phyloP scores from a whole-genome alignment of 352 stramenopile species.

The Phytopythium boreale region DNA sequence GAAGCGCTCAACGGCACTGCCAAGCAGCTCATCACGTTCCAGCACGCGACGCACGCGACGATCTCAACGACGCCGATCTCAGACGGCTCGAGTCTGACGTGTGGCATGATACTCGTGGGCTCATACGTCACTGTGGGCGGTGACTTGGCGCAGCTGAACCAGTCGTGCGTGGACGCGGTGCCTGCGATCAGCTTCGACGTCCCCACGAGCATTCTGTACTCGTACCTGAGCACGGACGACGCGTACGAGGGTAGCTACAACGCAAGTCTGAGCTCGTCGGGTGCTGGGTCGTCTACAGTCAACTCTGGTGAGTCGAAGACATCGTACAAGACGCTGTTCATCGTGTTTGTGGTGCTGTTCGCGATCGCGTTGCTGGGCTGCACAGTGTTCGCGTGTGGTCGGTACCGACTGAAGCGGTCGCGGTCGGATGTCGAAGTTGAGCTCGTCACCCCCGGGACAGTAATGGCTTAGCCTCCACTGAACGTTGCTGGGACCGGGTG shows the following conservation, averaged over 20 bases:
- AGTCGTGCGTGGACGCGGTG: conserved; percentile 36
- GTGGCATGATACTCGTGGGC: conserved; percentile 38
- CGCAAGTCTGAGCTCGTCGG: conserved; percentile 16
- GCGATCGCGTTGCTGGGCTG: conserved; percentile 11
- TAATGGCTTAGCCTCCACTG: too few relatives aligned
- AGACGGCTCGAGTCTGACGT: conserved; percentile 19
- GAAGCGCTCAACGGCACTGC: conserved; percentile 23
- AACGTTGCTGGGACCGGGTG: too few relatives aligned
- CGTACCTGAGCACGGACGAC: conserved; percentile 35
- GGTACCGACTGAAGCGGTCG: too few relatives aligned
- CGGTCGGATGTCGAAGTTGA: too few relatives aligned
- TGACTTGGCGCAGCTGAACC: conserved; percentile 34
- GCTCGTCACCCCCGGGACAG: too few relatives aligned
- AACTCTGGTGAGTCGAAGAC: background rate
- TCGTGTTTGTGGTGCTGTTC: conserved; percentile 43
- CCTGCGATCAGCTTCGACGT: conserved; percentile 26
- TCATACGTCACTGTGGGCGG: conserved; percentile 39
- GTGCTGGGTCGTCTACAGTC: conserved; percentile 11
- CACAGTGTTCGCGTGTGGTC: too few relatives aligned
- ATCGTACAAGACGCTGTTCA: conserved; percentile 38
- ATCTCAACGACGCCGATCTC: conserved; percentile 28
- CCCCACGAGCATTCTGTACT: conserved; percentile 13
- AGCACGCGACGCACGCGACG: conserved; percentile 33
- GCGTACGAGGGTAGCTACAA: conserved; percentile 26
- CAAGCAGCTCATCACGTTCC: conserved; percentile 50